These are phyloP conservation scores for Phytophthora citricola DNA, from an alignment of 352 stramenopile genomes.

Conservation along the genomic window DNA sequence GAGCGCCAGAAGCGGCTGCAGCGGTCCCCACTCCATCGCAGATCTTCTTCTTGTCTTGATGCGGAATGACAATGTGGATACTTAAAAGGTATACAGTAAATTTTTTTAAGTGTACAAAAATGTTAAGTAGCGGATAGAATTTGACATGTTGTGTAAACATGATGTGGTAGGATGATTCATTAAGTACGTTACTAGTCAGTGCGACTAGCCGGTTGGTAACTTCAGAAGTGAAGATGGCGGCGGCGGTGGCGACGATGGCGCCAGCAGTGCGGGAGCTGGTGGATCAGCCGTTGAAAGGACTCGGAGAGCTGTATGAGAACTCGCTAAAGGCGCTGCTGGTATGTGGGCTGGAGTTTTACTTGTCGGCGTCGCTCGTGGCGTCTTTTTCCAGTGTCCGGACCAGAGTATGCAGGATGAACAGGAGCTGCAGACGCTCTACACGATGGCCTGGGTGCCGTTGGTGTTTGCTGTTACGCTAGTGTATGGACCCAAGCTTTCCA, in stretches of 20 bases:
- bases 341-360: conserved; percentile 69
- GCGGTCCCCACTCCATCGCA: conserved; percentile 59
- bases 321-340: conserved; percentile 72
- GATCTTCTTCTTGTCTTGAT: conserved; percentile 20
- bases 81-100: background rate
- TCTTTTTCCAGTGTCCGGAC: conserved; percentile 74
- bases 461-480: conserved; percentile 51
- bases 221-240: conserved; percentile 27
- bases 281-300: conserved; percentile 44
- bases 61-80: background rate
- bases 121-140: too few relatives aligned
- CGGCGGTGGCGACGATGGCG: conserved; percentile 15
- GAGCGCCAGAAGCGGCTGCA: conserved; percentile 56
- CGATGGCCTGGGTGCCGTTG: conserved; percentile 66
- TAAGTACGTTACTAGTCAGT: conserved; percentile 36
- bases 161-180: conserved; percentile 1
- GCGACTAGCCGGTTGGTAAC: conserved; percentile 15
- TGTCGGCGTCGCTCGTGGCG: conserved; percentile 71
- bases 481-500: conserved; percentile 59
- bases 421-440: conserved; percentile 77
- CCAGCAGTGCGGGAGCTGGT: conserved; percentile 37
- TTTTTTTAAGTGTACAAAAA: too few relatives aligned
- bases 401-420: conserved; percentile 55
- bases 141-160: background rate
- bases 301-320: conserved; percentile 53